Evolutionary conservation across 352 stramenopile genomes (phyloP).

Genomic region (Pythium sp.): DNA sequence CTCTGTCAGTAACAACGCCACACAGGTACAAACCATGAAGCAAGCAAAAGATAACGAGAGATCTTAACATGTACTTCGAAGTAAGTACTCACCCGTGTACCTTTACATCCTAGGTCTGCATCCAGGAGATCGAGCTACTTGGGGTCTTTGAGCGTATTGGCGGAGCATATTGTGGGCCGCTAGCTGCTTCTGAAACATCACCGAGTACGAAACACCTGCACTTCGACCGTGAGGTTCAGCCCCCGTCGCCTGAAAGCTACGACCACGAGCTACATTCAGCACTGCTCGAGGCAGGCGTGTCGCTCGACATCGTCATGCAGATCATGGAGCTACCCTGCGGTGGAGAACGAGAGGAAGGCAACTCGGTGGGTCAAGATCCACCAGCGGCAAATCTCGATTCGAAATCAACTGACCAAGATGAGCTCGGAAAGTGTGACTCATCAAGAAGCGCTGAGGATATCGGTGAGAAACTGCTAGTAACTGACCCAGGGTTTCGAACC

Average conservation of each 20-base stretch:
- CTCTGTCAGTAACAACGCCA: conserved; percentile 8
- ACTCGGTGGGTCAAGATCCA: too few relatives aligned
- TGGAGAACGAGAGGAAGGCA: background rate
- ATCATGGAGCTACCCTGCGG: conserved; percentile 17
- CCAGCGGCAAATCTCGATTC: background rate
- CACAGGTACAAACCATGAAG: conserved; percentile 19
- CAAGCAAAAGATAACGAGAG: too few relatives aligned
- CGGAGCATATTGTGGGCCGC: too few relatives aligned
- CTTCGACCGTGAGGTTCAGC: background rate
- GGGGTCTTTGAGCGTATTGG: conserved; percentile 1
- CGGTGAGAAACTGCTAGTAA: too few relatives aligned
- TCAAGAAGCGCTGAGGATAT: too few relatives aligned
- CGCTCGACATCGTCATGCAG: conserved; percentile 32
- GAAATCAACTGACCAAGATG: background rate
- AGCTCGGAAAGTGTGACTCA: too few relatives aligned
- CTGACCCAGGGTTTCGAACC: background rate
- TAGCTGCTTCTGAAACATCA: background rate
- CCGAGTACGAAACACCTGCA: background rate
- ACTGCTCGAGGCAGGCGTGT: conserved; percentile 32
- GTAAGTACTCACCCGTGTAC: background rate
- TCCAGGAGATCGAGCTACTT: conserved; percentile 32
- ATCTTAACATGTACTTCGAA: too few relatives aligned
- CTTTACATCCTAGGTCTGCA: conserved; percentile 9
- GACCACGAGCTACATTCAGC: conserved; percentile 24
- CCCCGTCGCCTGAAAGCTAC: conserved; percentile 6